Evolutionary conservation across 2,329 filamentous ascomycete genomes (phyloP).

Genomic region (Aspergillus oerlinghausenensis): DNA sequence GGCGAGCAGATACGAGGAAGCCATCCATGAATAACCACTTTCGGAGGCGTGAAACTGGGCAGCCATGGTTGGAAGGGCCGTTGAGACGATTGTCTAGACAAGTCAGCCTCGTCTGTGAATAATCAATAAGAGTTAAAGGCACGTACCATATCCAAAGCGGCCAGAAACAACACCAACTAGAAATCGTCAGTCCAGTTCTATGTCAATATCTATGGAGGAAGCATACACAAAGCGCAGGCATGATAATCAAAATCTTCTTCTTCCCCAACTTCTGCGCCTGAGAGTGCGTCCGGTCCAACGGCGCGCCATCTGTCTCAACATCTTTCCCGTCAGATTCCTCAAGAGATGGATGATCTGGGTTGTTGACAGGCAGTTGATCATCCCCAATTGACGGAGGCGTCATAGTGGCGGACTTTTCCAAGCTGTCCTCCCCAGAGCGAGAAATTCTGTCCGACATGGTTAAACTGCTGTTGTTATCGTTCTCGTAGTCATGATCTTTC

Average conservation of each 20-base stretch:
- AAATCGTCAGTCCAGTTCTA: not conserved
- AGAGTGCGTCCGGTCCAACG: constrained; percentile 31
- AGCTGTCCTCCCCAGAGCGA: not conserved
- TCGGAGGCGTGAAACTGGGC: constrained; percentile 39
- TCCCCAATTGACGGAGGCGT: constrained; percentile 2
- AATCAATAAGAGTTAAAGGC: not conserved
- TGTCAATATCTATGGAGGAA: not conserved
- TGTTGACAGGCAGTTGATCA: not conserved
- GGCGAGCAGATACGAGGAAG: constrained; percentile 43
- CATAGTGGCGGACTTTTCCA: constrained; percentile 6
- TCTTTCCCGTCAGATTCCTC: constrained; percentile 11
- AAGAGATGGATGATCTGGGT: not conserved
- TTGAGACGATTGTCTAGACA: constrained; percentile 41
- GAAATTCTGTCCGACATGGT: constrained; percentile 4
- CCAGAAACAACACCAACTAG: constrained; percentile 55
- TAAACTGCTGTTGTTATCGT: not conserved
- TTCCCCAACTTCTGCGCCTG: constrained; percentile 37
- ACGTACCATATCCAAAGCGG: constrained; percentile 54
- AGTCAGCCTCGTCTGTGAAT: constrained; percentile 4
- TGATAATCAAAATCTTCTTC: constrained; percentile 38
- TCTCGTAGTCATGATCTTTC: not conserved
- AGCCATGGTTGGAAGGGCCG: constrained; percentile 43
- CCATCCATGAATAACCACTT: constrained; percentile 47
- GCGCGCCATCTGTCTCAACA: constrained; percentile 17
- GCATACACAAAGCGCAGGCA: constrained; percentile 39